phyloP scores from a whole-genome alignment of 2,329 filamentous ascomycete species.

The Coccinonectria pachysandricola region DNA sequence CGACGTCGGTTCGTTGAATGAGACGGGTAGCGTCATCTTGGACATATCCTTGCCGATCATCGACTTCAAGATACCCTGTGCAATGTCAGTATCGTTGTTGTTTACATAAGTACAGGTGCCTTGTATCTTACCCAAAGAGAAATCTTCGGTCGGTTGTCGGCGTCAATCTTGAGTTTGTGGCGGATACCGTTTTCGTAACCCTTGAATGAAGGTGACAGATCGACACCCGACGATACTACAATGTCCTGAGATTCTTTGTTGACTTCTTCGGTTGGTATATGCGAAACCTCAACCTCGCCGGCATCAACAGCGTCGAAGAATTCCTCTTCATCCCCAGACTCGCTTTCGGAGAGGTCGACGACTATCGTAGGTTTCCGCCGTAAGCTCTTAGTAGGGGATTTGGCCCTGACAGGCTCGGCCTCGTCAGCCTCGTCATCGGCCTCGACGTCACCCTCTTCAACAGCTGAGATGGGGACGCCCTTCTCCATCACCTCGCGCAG shows the following conservation, averaged over 20 bases:
- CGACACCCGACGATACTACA: constrained; percentile 34
- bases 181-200: constrained; percentile 89
- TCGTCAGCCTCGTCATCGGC: constrained; percentile 17
- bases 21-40: constrained; percentile 96
- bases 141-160: constrained; percentile 85
- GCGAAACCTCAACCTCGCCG: constrained; percentile 74
- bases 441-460: constrained; percentile 20
- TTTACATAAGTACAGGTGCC: too few relatives aligned
- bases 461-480: constrained; percentile 24
- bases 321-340: constrained; percentile 77
- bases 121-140: constrained; percentile 86
- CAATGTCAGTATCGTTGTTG: too few relatives aligned
- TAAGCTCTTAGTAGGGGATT: constrained; percentile 30
- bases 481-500: constrained; percentile 73
- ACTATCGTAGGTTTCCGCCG: constrained; percentile 55
- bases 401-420: constrained; percentile 14
- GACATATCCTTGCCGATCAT: constrained; percentile 99
- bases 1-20: constrained; percentile 97
- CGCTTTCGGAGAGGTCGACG: constrained; percentile 66
- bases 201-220: constrained; percentile 69
- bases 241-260: constrained; percentile 33
- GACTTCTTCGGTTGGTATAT: constrained; percentile 45
- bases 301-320: constrained; percentile 97
- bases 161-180: constrained; percentile 73
- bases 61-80: constrained; percentile 85